Conservation (phyloP, 1,284 basidiomycete species). For the Cerrena zonata region DNA sequence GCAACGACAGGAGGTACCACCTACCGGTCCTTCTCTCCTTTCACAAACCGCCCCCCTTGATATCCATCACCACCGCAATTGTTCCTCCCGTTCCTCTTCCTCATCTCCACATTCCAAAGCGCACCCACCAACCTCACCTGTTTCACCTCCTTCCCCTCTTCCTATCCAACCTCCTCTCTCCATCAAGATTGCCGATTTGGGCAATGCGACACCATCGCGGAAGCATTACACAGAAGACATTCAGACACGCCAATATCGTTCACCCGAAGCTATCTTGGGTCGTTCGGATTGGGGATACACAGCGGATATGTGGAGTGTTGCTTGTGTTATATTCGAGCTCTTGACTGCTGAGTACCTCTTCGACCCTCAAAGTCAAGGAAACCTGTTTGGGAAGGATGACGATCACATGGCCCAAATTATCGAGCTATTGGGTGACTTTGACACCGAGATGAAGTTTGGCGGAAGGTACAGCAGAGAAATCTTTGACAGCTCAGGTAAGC, state of each 20-base stretch:
- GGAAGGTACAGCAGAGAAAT: conserved; percentile 80
- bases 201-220: conserved; percentile 78
- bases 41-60: conserved; percentile 56
- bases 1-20: conserved; percentile 13
- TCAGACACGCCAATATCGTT: conserved; percentile 88
- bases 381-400: conserved; percentile 85
- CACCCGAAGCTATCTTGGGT: conserved; percentile 86
- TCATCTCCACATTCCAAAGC: conserved; percentile 31
- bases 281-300: conserved; percentile 79
- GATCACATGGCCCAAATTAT: conserved; percentile 93
- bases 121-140: conserved; percentile 19
- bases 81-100: conserved; percentile 20
- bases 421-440: conserved; percentile 76
- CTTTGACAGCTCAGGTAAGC: conserved; percentile 72
- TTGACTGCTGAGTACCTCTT: conserved; percentile 85
- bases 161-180: conserved; percentile 45
- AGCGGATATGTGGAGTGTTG: conserved; percentile 86
- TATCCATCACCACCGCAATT: conserved; percentile 25
- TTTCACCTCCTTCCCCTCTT: conserved; percentile 17
- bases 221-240: conserved; percentile 90
- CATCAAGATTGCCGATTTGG: conserved; percentile 90
- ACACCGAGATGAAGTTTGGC: conserved; percentile 68
- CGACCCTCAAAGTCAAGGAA: conserved; percentile 79
- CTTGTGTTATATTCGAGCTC: conserved; percentile 82
- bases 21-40: conserved; percentile 52